phyloP scores from a whole-genome alignment of 108 stramenopile species.

The Cyclotella sp. region DNA sequence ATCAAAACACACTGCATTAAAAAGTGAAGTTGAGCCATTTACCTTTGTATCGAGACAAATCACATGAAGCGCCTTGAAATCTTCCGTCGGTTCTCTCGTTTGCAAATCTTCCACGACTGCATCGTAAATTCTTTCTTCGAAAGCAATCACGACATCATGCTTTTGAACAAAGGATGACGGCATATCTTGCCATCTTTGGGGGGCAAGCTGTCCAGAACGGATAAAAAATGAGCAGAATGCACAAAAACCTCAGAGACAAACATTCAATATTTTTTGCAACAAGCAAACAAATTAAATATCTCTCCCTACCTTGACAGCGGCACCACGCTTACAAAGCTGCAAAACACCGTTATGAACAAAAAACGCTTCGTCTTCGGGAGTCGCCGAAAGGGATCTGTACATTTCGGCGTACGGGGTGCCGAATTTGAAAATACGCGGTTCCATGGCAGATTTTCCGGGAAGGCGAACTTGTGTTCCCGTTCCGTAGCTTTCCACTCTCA shows the following conservation, averaged over 20 bases:
- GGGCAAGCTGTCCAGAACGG: slow-evolving; percentile 48
- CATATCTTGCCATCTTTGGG: slow-evolving; percentile 92
- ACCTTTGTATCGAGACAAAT: slow-evolving; percentile 92
- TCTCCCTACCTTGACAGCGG: slow-evolving; percentile 73
- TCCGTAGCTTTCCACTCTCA: slow-evolving; percentile 86
- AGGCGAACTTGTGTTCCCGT: slow-evolving; percentile 90
- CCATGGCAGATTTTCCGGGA: slow-evolving; percentile 72
- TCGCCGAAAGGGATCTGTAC: slow-evolving; percentile 78
- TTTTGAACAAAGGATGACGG: slow-evolving; percentile 58
- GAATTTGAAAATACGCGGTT: slow-evolving; percentile 90
- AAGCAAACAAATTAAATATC: not conserved
- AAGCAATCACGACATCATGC: slow-evolving; percentile 90
- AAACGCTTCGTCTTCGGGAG: slow-evolving; percentile 85
- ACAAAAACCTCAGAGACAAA: not conserved
- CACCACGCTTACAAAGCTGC: slow-evolving; percentile 87
- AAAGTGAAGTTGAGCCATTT: not conserved
- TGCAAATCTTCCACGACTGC: slow-evolving; percentile 93
- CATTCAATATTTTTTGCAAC: not conserved
- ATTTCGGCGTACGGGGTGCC: slow-evolving; percentile 91
- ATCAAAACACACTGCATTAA: not conserved
- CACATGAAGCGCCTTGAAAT: slow-evolving; percentile 89
- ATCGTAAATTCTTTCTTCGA: slow-evolving; percentile 93
- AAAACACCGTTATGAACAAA: slow-evolving; percentile 86
- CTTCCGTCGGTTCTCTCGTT: slow-evolving; percentile 87
- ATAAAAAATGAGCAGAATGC: not conserved